These are phyloP conservation scores for Fragilaria crotonensis DNA, from an alignment of 108 stramenopile species.

Conservation along the genomic window DNA sequence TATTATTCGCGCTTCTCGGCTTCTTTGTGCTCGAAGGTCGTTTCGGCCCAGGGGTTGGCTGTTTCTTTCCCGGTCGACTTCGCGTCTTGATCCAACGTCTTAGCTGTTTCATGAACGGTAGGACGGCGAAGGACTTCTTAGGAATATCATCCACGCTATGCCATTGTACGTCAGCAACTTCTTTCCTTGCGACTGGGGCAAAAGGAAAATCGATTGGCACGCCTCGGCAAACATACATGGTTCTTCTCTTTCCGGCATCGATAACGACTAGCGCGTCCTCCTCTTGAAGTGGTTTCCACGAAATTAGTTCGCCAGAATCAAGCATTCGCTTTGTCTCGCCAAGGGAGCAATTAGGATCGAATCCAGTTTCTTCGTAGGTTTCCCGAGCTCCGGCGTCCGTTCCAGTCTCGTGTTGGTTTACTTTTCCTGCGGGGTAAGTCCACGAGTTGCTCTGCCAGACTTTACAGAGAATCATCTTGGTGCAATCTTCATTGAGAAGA, in stretches of 20 bases:
- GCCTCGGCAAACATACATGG: conserved; percentile 68
- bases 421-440: conserved; percentile 84
- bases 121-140: conserved; percentile 61
- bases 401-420: conserved; percentile 77
- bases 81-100: conserved; percentile 54
- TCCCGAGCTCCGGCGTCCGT: conserved; percentile 71
- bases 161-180: conserved; percentile 64
- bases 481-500: conserved; percentile 44
- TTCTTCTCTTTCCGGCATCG: conserved; percentile 58
- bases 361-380: conserved; percentile 89
- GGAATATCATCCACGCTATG: conserved; percentile 50
- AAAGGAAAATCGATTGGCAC: conserved; percentile 81
- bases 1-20: neutral
- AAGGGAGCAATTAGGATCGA: conserved; percentile 59
- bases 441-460: conserved; percentile 59
- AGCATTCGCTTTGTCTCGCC: conserved; percentile 26
- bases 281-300: conserved; percentile 48
- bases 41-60: conserved; percentile 6
- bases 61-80: conserved; percentile 9
- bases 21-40: conserved; percentile 9
- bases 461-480: conserved; percentile 53
- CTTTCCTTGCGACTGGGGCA: conserved; percentile 78
- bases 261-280: conserved; percentile 39
- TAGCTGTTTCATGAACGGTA: conserved; percentile 59
- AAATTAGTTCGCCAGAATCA: conserved; percentile 12